Percentiles rank a stretch among this genome's conserved stretches.
Conservation (phyloP, 176 grass and related monocot genomes). For the Dendrocalamus sinicus region DNA sequence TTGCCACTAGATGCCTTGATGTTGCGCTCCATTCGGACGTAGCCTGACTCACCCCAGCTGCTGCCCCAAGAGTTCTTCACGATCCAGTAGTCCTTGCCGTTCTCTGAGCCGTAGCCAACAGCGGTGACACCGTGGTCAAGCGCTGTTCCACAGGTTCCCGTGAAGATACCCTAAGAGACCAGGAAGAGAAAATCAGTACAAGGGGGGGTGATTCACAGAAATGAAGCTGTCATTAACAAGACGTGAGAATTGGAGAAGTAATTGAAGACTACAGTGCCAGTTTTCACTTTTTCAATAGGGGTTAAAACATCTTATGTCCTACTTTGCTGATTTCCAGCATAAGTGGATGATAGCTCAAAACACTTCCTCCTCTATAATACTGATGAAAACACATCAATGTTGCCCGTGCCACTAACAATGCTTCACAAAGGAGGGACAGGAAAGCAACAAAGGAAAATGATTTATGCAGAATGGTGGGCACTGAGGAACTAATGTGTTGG, state of each 20-base stretch:
- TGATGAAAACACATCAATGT: slow-evolving; percentile 14
- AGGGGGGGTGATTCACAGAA: neutral
- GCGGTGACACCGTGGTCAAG: slow-evolving; percentile 80
- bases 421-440: slow-evolving; percentile 21
- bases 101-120: slow-evolving; percentile 69
- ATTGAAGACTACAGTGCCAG: neutral
- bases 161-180: slow-evolving; percentile 73
- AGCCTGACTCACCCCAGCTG: slow-evolving; percentile 73
- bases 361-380: slow-evolving; percentile 32
- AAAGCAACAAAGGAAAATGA: slow-evolving; percentile 10
- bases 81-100: slow-evolving; percentile 84
- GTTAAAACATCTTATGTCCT: neutral
- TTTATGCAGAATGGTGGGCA: slow-evolving; percentile 13
- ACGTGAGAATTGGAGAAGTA: neutral
- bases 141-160: slow-evolving; percentile 68
- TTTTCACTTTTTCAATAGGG: slow-evolving; percentile 7
- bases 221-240: neutral
- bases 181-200: slow-evolving; percentile 18
- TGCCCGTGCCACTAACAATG: neutral
- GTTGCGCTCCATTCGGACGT: slow-evolving; percentile 88
- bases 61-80: slow-evolving; percentile 89
- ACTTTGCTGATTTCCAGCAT: slow-evolving; percentile 2
- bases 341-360: slow-evolving; percentile 37
- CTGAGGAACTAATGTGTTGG: neutral
- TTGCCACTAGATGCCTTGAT: slow-evolving; percentile 61